Percentiles rank a stretch among this genome's conserved stretches.
Evolutionary conservation across 148 eudicot species (phyloP).

Genomic region (Oxyria digyna): DNA sequence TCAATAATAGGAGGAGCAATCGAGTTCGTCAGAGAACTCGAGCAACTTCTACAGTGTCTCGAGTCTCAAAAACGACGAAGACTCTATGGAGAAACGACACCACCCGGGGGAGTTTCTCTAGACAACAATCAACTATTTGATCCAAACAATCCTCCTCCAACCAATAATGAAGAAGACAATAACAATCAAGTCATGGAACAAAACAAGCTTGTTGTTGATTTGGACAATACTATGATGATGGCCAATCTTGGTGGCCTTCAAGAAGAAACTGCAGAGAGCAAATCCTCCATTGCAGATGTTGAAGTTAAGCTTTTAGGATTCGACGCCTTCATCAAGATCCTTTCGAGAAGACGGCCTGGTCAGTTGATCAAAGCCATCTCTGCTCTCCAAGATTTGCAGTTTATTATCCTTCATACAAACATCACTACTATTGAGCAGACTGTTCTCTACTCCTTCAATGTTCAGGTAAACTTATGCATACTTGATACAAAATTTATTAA

Average conservation of each 20-base stretch:
- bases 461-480: conserved; percentile 48
- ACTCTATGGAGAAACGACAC: conserved; percentile 61
- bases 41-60: conserved; percentile 84
- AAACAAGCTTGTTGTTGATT: conserved; percentile 16
- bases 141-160: conserved; percentile 49
- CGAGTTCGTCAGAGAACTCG: conserved; percentile 86
- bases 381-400: conserved; percentile 73
- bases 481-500: too few species aligned
- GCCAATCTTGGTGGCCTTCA: conserved; percentile 16
- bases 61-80: conserved; percentile 87
- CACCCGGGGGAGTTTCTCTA: conserved; percentile 71
- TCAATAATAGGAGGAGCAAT: conserved; percentile 93
- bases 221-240: conserved; percentile 19
- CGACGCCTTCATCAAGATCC: conserved; percentile 82
- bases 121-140: conserved; percentile 7
- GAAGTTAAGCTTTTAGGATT: conserved; percentile 83
- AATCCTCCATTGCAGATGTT: conserved; percentile 72
- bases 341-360: conserved; percentile 71
- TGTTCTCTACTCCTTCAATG: conserved; percentile 92
- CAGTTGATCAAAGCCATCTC: conserved; percentile 76
- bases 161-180: conserved; percentile 44
- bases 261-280: conserved; percentile 79
- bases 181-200: conserved; percentile 12
- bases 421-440: conserved; percentile 95
- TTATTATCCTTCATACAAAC: conserved; percentile 77